A percentile compares a stretch with the other conserved stretches of the same genome.
Evolutionary conservation across 2,329 filamentous ascomycete genomes (phyloP).

Genomic region (Diaporthe humulicola): DNA sequence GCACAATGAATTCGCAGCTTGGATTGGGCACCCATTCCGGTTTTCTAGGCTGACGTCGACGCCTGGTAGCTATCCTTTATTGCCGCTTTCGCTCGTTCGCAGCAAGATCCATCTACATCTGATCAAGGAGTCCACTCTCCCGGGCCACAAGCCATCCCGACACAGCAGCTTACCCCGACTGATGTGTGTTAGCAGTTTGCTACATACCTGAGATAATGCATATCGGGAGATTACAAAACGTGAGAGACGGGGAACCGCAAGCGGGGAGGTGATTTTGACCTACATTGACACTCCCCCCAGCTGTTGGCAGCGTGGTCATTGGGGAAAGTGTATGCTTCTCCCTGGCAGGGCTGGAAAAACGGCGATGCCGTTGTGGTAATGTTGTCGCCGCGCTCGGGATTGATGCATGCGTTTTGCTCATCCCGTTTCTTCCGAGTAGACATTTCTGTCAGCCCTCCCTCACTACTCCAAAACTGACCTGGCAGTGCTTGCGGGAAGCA

Average conservation of each 20-base stretch:
- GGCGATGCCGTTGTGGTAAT: slow-evolving; percentile 17
- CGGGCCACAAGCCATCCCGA: slow-evolving; percentile 11
- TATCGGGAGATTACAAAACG: neutral
- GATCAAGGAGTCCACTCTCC: neutral
- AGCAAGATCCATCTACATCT: neutral
- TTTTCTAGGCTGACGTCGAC: neutral
- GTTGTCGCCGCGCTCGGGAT: slow-evolving; percentile 39
- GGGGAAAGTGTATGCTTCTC: slow-evolving; percentile 35
- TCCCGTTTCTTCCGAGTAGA: neutral
- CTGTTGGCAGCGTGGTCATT: slow-evolving; percentile 41
- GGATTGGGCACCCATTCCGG: neutral
- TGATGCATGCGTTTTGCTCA: slow-evolving; percentile 40
- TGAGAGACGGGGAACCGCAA: neutral
- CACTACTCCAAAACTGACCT: too few species aligned
- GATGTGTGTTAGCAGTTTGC: neutral
- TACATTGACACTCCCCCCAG: slow-evolving; percentile 17
- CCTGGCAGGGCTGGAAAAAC: slow-evolving; percentile 37
- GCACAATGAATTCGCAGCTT: neutral
- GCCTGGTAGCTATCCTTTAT: neutral
- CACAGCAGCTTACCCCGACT: slow-evolving; percentile 4
- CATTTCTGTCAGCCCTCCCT: neutral
- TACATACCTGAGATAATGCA: neutral
- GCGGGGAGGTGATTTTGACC: neutral
- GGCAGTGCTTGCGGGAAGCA: neutral
- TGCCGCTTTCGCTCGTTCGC: neutral